phyloP scores from a whole-genome alignment of 1,284 basidiomycete genomes.

The Neonothopanus nambi region DNA sequence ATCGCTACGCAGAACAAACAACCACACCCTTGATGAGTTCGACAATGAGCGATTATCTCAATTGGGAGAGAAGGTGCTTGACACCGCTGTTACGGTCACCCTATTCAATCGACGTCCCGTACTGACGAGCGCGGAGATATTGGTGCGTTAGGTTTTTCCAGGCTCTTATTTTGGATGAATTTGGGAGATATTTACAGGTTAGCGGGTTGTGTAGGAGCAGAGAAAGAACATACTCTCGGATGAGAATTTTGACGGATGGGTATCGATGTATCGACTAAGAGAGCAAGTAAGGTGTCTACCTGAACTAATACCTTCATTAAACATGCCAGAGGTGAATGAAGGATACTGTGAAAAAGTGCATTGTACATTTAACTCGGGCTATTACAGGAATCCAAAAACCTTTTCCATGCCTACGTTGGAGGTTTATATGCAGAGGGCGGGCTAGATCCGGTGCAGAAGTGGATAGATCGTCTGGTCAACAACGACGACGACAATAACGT shows the following conservation, averaged over 20 bases:
- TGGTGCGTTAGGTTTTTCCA: slow-evolving; percentile 36
- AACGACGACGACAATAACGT: slow-evolving; percentile 21
- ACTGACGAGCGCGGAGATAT: slow-evolving; percentile 46
- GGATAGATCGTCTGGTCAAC: slow-evolving; percentile 58
- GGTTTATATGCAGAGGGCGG: slow-evolving; percentile 62
- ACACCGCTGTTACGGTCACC: slow-evolving; percentile 46
- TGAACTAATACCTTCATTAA: slow-evolving; percentile 39
- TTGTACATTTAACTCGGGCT: background rate
- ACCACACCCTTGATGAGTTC: background rate
- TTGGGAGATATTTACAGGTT: slow-evolving; percentile 14
- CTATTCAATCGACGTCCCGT: slow-evolving; percentile 59
- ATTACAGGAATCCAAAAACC: slow-evolving; percentile 51
- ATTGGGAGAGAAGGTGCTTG: slow-evolving; percentile 54
- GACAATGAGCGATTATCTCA: slow-evolving; percentile 60
- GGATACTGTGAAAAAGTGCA: background rate
- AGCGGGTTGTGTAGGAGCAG: slow-evolving; percentile 29
- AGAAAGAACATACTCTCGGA: slow-evolving; percentile 39
- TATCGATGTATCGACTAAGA: slow-evolving; percentile 53
- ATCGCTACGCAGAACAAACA: background rate
- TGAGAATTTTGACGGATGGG: slow-evolving; percentile 57
- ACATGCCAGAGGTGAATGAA: slow-evolving; percentile 47
- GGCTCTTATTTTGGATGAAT: background rate
- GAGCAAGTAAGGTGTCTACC: slow-evolving; percentile 58
- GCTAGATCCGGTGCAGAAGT: slow-evolving; percentile 48
- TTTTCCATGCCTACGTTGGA: slow-evolving; percentile 70